A percentile compares a stretch with the other conserved stretches of the same genome.
Evolutionary conservation across 176 grass and related monocot genomes (phyloP).

Genomic region (Carex cristatella): DNA sequence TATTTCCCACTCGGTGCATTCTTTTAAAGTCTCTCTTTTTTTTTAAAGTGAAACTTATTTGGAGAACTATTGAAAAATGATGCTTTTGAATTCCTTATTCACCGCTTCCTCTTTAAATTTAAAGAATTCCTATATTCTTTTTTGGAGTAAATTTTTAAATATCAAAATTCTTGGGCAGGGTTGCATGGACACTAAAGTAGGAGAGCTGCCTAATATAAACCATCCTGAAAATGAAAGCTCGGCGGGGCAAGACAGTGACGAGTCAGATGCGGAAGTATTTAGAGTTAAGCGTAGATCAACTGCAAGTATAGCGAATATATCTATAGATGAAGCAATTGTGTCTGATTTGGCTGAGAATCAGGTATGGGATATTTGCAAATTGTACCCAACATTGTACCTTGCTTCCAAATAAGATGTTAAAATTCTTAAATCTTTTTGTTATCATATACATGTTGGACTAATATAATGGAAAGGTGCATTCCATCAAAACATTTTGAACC

Average conservation of each 20-base stretch:
- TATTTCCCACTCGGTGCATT: neutral
- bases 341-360: conserved; percentile 41
- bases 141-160: neutral
- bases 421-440: neutral
- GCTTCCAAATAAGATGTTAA: neutral
- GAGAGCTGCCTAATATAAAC: conserved; percentile 18
- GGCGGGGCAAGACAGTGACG: conserved; percentile 42
- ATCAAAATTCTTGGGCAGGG: conserved; percentile 22
- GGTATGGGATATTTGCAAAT: conserved; percentile 31
- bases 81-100: neutral
- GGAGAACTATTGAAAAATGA: neutral
- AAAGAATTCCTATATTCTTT: neutral
- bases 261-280: conserved; percentile 81
- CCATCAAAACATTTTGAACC: neutral
- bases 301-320: conserved; percentile 25
- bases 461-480: neutral
- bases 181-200: conserved; percentile 15
- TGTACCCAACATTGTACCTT: conserved; percentile 7
- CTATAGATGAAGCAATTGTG: conserved; percentile 21
- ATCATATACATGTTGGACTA: neutral
- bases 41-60: neutral
- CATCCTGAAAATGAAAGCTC: conserved; percentile 31
- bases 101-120: neutral
- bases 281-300: conserved; percentile 73
- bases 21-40: neutral